Conservation (phyloP, 331 rosid genomes). For the Malus hybrid region DNA sequence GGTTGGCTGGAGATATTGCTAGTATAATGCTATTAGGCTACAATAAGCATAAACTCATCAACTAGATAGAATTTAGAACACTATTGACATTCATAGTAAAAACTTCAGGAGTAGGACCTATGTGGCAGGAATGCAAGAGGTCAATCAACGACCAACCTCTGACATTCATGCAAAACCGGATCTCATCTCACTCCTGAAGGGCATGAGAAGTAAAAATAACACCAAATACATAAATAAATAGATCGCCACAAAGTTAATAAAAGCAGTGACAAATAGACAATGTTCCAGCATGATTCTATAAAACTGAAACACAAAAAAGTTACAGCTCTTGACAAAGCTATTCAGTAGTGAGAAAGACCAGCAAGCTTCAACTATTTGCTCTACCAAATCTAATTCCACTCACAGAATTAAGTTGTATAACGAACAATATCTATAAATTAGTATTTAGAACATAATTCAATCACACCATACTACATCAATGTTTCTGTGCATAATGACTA, state of each 20-base stretch:
- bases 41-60: slow-evolving; percentile 20
- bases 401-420: background rate
- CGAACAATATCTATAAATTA: background rate
- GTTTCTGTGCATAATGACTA: background rate
- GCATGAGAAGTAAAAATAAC: background rate
- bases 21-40: slow-evolving; percentile 89
- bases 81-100: background rate
- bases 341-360: background rate
- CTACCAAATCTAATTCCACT: background rate
- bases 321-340: background rate
- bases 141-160: background rate
- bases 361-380: background rate
- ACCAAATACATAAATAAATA: too few relatives aligned
- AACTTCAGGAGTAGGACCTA: background rate
- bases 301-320: background rate
- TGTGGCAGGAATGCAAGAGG: background rate
- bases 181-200: background rate
- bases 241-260: too few relatives aligned
- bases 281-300: background rate
- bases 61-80: background rate
- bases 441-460: background rate
- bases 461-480: background rate
- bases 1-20: slow-evolving; percentile 97
- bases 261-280: too few relatives aligned
- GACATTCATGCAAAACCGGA: background rate